phyloP scores from a whole-genome alignment of 2,329 filamentous ascomycete genomes.

The Cyclaneusma minus region DNA sequence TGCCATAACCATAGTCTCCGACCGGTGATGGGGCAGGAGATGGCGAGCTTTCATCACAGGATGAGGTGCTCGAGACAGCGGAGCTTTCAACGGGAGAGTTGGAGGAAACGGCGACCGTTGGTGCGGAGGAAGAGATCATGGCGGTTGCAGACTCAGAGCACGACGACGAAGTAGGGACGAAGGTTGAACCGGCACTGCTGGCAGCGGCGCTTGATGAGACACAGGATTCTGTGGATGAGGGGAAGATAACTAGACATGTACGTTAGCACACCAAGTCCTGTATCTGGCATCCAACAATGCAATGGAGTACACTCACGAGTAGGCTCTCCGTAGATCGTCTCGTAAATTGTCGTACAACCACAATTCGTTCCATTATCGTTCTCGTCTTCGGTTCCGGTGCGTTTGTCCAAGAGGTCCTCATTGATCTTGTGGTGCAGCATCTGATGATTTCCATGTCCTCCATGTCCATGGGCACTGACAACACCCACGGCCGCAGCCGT shows the following conservation, averaged over 20 bases:
- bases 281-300: constrained; percentile 1
- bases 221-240: constrained; percentile 15
- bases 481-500: constrained; percentile 40
- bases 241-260: constrained; percentile 11
- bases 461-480: constrained; percentile 36
- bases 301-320: constrained; percentile 35
- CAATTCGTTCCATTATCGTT: constrained; percentile 30
- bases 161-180: constrained; percentile 12
- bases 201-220: constrained; percentile 16
- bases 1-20: not conserved
- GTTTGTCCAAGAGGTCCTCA: constrained; percentile 9
- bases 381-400: constrained; percentile 17
- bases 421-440: constrained; percentile 38
- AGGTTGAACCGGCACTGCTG: no score
- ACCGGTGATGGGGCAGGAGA: constrained; percentile 1
- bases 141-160: constrained; percentile 7
- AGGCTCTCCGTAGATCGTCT: constrained; percentile 51
- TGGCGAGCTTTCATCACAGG: constrained; percentile 20
- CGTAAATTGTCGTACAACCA: constrained; percentile 61
- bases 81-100: constrained; percentile 19
- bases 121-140: constrained; percentile 10
- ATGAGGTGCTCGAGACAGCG: constrained; percentile 17
- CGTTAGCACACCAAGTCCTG: no score
- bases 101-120: constrained; percentile 19
- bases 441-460: constrained; percentile 45